Conservation (phyloP, 495 filamentous ascomycete species). For the Talaromyces adpressus region DNA sequence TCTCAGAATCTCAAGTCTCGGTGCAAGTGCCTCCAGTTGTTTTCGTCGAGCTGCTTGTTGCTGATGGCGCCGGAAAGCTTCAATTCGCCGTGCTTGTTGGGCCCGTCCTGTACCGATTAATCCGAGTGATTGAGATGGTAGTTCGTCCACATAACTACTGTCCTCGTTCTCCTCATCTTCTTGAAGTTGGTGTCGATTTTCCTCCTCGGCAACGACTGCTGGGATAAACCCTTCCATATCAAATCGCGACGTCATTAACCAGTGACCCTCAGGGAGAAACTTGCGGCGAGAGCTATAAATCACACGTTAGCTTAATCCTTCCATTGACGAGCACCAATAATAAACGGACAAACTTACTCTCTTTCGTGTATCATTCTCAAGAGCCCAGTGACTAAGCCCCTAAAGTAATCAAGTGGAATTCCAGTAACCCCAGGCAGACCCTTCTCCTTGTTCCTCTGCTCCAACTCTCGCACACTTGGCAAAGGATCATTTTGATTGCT, state of each 20-base stretch:
- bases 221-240: conserved; percentile 88
- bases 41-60: conserved; percentile 57
- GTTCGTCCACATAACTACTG: conserved; percentile 22
- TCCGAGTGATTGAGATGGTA: conserved; percentile 21
- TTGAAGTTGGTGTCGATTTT: conserved; percentile 63
- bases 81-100: conserved; percentile 44
- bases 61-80: conserved; percentile 52
- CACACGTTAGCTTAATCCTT: background rate
- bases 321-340: conserved; percentile 8
- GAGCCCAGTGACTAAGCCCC: conserved; percentile 73
- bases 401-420: conserved; percentile 71
- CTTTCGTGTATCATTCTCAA: conserved; percentile 86
- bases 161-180: conserved; percentile 48
- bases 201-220: conserved; percentile 82
- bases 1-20: conserved; percentile 80
- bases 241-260: conserved; percentile 90
- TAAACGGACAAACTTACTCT: conserved; percentile 46
- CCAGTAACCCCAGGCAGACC: conserved; percentile 55
- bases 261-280: conserved; percentile 76
- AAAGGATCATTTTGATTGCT: conserved; percentile 15
- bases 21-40: conserved; percentile 67
- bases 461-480: conserved; percentile 25
- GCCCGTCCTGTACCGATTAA: conserved; percentile 46
- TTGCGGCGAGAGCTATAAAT: conserved; percentile 61
- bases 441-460: conserved; percentile 29